Percentiles rank a stretch among this genome's conserved stretches.
These are phyloP conservation scores for Erodium moschatum DNA, from an alignment of 441 rosid genomes.

Conservation along the genomic window DNA sequence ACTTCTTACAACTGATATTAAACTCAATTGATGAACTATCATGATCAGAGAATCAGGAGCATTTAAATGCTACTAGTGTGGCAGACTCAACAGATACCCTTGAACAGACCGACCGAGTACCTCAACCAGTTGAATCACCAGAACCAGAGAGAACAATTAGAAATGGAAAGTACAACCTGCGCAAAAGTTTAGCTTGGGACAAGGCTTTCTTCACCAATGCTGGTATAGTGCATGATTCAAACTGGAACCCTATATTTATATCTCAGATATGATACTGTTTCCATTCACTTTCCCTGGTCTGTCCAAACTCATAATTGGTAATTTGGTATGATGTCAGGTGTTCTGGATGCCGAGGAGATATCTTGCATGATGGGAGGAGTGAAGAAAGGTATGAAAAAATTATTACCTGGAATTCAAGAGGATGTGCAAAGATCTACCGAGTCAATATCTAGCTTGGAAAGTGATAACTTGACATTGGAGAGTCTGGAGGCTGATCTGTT, in stretches of 20 bases:
- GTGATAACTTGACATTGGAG: conserved; percentile 49
- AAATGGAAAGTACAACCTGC: conserved; percentile 49
- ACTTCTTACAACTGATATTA: neutral
- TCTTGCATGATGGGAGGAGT: conserved; percentile 57
- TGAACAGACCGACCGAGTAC: conserved; percentile 26
- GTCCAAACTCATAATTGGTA: neutral
- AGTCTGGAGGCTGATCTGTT: conserved; percentile 51
- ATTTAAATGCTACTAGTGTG: conserved; percentile 16
- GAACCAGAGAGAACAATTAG: conserved; percentile 31
- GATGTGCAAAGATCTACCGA: conserved; percentile 62
- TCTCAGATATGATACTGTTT: neutral
- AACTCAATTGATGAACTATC: too few relatives aligned
- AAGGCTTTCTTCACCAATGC: conserved; percentile 87
- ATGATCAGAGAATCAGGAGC: conserved; percentile 31
- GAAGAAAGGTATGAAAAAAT: conserved; percentile 31
- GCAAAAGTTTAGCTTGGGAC: conserved; percentile 94
- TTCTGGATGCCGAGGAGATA: conserved; percentile 82
- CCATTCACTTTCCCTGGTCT: neutral
- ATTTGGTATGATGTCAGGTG: conserved; percentile 35
- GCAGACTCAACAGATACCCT: conserved; percentile 20
- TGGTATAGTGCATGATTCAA: conserved; percentile 31
- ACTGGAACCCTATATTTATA: neutral
- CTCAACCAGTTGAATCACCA: conserved; percentile 34
- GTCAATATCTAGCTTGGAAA: conserved; percentile 58
- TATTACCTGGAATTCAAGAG: conserved; percentile 61